phyloP scores from a whole-genome alignment of 192 early-diverging fungal genomes.

The Hyaloraphidium curvatum region DNA sequence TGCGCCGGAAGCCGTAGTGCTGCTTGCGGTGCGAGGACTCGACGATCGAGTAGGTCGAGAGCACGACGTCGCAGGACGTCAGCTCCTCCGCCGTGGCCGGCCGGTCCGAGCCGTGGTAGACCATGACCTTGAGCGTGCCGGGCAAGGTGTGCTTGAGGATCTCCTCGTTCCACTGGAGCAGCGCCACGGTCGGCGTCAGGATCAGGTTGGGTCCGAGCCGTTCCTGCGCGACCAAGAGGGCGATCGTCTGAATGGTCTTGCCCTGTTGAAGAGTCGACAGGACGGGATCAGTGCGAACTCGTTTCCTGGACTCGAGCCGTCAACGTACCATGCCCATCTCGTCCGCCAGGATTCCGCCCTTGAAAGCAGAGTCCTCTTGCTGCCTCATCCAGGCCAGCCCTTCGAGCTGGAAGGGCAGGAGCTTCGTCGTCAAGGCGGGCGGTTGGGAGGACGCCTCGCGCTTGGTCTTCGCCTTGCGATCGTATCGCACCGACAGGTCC shows the following conservation, averaged over 20 bases:
- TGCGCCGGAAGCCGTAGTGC: constrained; percentile 40
- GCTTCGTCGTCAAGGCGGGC: constrained; percentile 48
- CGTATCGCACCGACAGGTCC: not conserved
- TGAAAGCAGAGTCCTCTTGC: constrained; percentile 22
- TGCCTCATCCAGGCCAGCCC: constrained; percentile 51
- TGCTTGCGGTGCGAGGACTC: constrained; percentile 55
- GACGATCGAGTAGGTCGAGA: constrained; percentile 45
- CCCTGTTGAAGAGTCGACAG: constrained; percentile 25
- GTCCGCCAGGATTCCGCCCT: constrained; percentile 57
- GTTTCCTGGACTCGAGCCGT: not conserved
- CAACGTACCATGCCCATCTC: constrained; percentile 50
- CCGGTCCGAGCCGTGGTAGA: constrained; percentile 52
- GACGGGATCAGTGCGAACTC: not conserved
- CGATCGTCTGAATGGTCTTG: constrained; percentile 59
- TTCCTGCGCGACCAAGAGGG: constrained; percentile 31
- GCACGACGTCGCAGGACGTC: constrained; percentile 48
- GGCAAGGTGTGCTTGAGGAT: constrained; percentile 31
- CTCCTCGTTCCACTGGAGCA: constrained; percentile 59
- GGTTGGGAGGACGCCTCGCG: too few species aligned
- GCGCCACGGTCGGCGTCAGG: constrained; percentile 40
- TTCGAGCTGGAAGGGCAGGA: constrained; percentile 78
- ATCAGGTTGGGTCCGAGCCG: constrained; percentile 46
- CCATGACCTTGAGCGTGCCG: constrained; percentile 30
- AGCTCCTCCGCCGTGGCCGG: constrained; percentile 29
- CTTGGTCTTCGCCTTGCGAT: constrained; percentile 34